A percentile compares a stretch with the other conserved stretches of the same genome.
Conservation (phyloP, 345 rosid species). For the Geranium brycei region DNA sequence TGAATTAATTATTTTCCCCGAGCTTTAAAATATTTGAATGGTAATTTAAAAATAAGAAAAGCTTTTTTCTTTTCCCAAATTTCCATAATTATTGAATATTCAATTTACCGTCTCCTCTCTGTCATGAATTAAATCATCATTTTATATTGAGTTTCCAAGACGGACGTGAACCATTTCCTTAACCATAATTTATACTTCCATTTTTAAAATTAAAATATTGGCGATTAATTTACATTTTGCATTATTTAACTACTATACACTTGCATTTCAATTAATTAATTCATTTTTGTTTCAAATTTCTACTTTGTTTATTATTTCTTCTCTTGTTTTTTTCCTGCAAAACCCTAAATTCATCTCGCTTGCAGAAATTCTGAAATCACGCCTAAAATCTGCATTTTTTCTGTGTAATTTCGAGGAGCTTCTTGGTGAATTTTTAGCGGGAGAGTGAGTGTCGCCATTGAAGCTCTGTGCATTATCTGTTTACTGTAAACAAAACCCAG, state of each 20-base stretch:
- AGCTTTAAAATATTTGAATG: constrained; percentile 12
- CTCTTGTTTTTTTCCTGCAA: constrained; percentile 25
- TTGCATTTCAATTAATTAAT: constrained; percentile 13
- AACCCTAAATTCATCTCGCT: constrained; percentile 64
- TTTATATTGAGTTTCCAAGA: constrained; percentile 50
- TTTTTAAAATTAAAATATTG: constrained; percentile 56
- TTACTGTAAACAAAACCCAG: constrained; percentile 4
- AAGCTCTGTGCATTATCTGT: constrained; percentile 28
- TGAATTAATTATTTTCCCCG: constrained; percentile 7
- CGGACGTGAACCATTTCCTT: constrained; percentile 89
- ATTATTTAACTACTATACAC: constrained; percentile 28
- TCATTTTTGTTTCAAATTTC: constrained; percentile 12
- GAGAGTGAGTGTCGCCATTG: constrained; percentile 11
- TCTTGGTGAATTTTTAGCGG: background rate
- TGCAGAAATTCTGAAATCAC: constrained; percentile 28
- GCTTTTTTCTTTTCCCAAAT: constrained; percentile 19
- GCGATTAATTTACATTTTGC: constrained; percentile 27
- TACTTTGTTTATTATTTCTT: constrained; percentile 35
- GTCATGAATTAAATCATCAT: constrained; percentile 23
- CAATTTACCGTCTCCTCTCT: constrained; percentile 15
- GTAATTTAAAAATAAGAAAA: constrained; percentile 18
- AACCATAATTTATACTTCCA: constrained; percentile 78
- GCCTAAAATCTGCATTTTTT: constrained; percentile 1
- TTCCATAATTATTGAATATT: constrained; percentile 7
- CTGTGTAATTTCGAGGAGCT: background rate